These are phyloP conservation scores for Plasmodium fragile DNA, from an alignment of 169 alveolate genomes.

Conservation along the genomic window DNA sequence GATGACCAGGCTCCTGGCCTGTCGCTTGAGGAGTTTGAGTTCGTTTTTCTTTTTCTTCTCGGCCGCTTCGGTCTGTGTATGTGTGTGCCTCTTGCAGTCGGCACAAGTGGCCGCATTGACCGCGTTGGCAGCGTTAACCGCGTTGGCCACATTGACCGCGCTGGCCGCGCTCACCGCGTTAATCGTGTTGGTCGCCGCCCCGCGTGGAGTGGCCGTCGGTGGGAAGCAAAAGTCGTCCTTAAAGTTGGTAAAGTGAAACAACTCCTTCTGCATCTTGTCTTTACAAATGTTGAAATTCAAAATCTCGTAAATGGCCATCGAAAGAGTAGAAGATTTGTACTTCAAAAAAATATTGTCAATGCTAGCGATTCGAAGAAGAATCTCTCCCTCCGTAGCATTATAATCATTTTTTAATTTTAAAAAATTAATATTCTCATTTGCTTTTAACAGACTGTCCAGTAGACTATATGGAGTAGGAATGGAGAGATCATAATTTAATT, in stretches of 20 bases:
- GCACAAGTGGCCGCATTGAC: not conserved
- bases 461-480: constrained; percentile 71
- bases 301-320: constrained; percentile 76
- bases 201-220: not conserved
- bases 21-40: constrained; percentile 32
- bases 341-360: constrained; percentile 60
- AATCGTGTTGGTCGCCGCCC: no score
- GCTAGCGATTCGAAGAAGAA: constrained; percentile 54
- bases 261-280: constrained; percentile 68
- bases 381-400: constrained; percentile 68
- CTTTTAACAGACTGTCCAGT: constrained; percentile 57
- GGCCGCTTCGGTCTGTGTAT: constrained; percentile 4
- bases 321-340: constrained; percentile 61
- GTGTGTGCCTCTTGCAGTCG: not conserved
- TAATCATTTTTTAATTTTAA: constrained; percentile 41
- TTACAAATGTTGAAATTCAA: constrained; percentile 63
- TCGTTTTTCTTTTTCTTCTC: constrained; percentile 52
- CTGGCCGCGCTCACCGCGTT: no score
- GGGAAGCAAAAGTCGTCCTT: not conserved
- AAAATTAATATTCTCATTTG: constrained; percentile 68
- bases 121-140: not conserved
- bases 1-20: constrained; percentile 57
- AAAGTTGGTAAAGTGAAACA: constrained; percentile 5
- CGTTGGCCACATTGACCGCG: no score
- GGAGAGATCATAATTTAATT: constrained; percentile 64